Base-by-base conservation (phyloP, 2,329 filamentous ascomycete genomes). In the Sclerotiophoma versabilis region DNA sequence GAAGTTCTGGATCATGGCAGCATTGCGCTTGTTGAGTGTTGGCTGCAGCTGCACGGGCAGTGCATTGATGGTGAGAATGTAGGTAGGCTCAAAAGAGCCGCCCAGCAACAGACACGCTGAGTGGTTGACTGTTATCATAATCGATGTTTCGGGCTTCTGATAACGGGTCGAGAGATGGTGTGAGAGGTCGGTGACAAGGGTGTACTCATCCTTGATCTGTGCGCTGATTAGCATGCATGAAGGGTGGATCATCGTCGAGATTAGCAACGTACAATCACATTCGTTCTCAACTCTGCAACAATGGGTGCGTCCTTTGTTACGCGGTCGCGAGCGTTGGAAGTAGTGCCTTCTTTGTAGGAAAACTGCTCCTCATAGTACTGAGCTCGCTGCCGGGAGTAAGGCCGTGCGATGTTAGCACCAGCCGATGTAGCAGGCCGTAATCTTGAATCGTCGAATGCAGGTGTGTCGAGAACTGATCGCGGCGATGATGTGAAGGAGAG, bases 21-120 rank as follows among this genome's bases (percentile, higher is more conserved):
- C 86, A 72, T 93, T 95, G 58, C 91, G 86, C 71, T 90, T 89
- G 77, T 96, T 96, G 46, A 86, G 91, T 3, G 86, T 83, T 0
- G 90, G 85, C 57, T 88, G 87, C 52, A 95, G 78, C 60, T 91
- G 83, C 10, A 81, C 81, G 1, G 89, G 82, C 9, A 95, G 80
- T 0, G 91, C 87, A 29, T 84, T 87, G 54, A 96, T 84, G 27
- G 85, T 88, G 67, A 96, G 80, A 55, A 87, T 83, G 69, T 96
- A 97, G 17, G 91, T 90, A 3, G 91, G 89, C 44, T 92, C 88
- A 59, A 91, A 89, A 5, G 86, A 87, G 29, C 87, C 89, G 2
- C 85, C 89, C 56, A 93, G 88, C 49, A 91, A 79, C 63, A 96
- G 84, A 68, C 88, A 90, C 12, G 85, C 83, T 22, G 88, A 87